A percentile compares a stretch with the other conserved stretches of the same genome.
Conservation (phyloP, 768 basidiomycete species). For the Trametes sanguinea region DNA sequence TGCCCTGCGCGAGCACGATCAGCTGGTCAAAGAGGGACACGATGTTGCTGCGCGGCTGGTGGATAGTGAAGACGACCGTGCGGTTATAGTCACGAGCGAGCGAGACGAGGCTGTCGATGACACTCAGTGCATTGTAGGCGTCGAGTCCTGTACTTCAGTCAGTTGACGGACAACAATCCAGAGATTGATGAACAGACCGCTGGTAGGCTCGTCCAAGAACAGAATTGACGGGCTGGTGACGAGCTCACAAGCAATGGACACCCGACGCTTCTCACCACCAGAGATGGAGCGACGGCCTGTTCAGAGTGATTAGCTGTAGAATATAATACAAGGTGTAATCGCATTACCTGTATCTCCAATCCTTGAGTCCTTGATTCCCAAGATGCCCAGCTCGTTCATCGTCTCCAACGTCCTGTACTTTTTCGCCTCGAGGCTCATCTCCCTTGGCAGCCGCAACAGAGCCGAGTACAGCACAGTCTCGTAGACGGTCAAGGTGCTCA, state of each 20-base stretch:
- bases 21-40: constrained; percentile 94
- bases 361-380: constrained; percentile 84
- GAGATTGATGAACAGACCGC: constrained; percentile 54
- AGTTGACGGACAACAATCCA: neutral
- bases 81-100: constrained; percentile 89
- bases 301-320: neutral
- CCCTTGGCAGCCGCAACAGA: constrained; percentile 82
- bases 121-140: constrained; percentile 93
- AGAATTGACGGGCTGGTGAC: constrained; percentile 96
- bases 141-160: constrained; percentile 66
- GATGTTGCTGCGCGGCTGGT: constrained; percentile 97
- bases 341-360: constrained; percentile 85
- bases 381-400: constrained; percentile 92
- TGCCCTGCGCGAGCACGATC: constrained; percentile 81
- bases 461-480: constrained; percentile 97
- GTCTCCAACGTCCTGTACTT: constrained; percentile 93
- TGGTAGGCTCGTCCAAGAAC: constrained; percentile 97
- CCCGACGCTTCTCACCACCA: constrained; percentile 95
- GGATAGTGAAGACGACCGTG: constrained; percentile 96
- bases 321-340: neutral
- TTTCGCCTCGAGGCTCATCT: constrained; percentile 97
- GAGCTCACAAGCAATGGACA: constrained; percentile 96
- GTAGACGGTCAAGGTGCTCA: constrained; percentile 96
- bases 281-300: constrained; percentile 89
- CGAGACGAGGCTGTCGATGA: constrained; percentile 84